Conservation (phyloP, 2,329 filamentous ascomycete species). For the Cladophialophora yegresii region DNA sequence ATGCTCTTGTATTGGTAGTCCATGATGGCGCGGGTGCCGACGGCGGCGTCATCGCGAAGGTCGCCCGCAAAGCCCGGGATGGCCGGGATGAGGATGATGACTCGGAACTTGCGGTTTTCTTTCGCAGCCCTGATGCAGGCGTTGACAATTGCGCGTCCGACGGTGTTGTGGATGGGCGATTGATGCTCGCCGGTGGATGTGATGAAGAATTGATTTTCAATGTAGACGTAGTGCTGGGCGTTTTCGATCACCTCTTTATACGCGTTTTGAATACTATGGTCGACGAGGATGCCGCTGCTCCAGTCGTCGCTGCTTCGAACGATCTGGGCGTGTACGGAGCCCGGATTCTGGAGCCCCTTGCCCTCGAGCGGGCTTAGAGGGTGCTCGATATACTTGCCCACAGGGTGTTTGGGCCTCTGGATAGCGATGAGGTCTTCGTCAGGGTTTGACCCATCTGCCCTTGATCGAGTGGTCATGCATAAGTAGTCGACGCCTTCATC, state of each 20-base stretch:
- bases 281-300: slow-evolving; percentile 84
- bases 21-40: slow-evolving; percentile 92
- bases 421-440: slow-evolving; percentile 86
- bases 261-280: slow-evolving; percentile 84
- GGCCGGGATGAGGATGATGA: slow-evolving; percentile 87
- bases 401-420: slow-evolving; percentile 83
- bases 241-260: slow-evolving; percentile 82
- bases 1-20: slow-evolving; percentile 98
- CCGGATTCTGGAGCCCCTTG: slow-evolving; percentile 65
- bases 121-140: slow-evolving; percentile 78
- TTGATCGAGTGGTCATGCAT: slow-evolving; percentile 71
- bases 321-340: slow-evolving; percentile 77
- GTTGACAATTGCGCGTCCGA: slow-evolving; percentile 87
- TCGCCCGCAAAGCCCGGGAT: slow-evolving; percentile 95
- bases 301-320: slow-evolving; percentile 91
- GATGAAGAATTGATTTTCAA: slow-evolving; percentile 99
- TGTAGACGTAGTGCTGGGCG: slow-evolving; percentile 91
- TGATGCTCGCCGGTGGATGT: slow-evolving; percentile 90
- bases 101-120: slow-evolving; percentile 81
- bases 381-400: slow-evolving; percentile 83
- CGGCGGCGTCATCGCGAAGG: slow-evolving; percentile 76
- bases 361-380: slow-evolving; percentile 68
- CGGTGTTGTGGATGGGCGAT: slow-evolving; percentile 79
- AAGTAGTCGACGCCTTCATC: slow-evolving; percentile 84
- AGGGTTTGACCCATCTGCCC: slow-evolving; percentile 47